Evolutionary conservation across 345 rosid species (phyloP), one percentile per base, ranked within the genome.

Genomic region (Hibiscus tridactylites): DNA sequence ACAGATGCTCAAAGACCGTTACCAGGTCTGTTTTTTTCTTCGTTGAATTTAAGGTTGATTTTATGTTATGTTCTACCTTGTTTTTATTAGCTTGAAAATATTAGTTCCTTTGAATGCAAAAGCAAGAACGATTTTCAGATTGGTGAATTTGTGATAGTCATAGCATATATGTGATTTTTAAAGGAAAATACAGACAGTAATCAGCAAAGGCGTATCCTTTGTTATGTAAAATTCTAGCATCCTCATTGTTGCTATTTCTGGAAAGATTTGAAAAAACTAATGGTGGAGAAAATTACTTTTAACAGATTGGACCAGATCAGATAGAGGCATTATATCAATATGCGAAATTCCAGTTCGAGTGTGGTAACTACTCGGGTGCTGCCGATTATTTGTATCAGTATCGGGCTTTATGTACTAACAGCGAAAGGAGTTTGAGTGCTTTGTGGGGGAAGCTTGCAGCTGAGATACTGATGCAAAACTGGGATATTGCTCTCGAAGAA

Each of bases 381-480:
- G 90, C 99, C 74, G 99, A 96, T 76, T 96, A 92, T 77, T 85
- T 96, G 71, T 89, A 87, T 79, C 99, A 96, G 80, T 96, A 88
- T 74, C 82, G 96, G 82, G 91, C 87, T 9, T 79, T 96, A 49
- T 91, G 96, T 83, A 91, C 93, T 28, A 88, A 92, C 78, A 88
- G 86, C 74, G 98, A 92, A 74, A 88, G 97, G 77, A 89, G 78
- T 81, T 56, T 88, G 74, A 89, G 92, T 75, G 99, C 97, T 5
- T 80, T 89, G 76, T 96, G 99, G 99, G 99, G 99, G 73, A 95
- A 95, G 87, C 78, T 95, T 65, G 99, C 99, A 0, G 96, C 99
- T 57, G 99, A 92, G 77, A 85, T 95, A 53, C 83, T 95, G 79
- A 90, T 95, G 99, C 99, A 90, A 75, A 95, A 90, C 84, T 90